Evolutionary conservation across 768 basidiomycete species (phyloP), one percentile per base, ranked within the genome.

Genomic region (Chlorophyllum brunneum): DNA sequence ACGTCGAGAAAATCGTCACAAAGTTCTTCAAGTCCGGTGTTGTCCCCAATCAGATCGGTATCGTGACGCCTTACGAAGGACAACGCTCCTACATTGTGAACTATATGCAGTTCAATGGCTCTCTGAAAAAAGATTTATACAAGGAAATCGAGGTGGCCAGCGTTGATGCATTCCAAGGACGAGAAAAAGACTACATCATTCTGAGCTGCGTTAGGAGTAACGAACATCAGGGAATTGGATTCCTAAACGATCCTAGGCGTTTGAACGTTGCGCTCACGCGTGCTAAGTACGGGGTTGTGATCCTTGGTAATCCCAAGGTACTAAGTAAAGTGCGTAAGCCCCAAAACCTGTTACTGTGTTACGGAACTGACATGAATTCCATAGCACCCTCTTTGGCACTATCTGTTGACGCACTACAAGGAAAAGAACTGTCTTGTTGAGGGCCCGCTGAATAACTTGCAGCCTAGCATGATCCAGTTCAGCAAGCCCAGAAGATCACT

Each of bases 11-110:
- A 80, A 99, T 99, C 58, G 95, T 98, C 36, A 99, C 97, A 51
- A 97, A 98, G 66, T 98, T 98, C 77, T 99, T 99, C 90, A 97
- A 97, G 69, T 92, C 95, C 0, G 97, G 97, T 31, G 97, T 99
- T 24, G 79, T 95, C 31, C 95, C 97, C 9, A 79, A 75, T 50
- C 95, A 99, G 64, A 99, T 99, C 61, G 97, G 97, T 56, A 92
- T 99, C 56, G 93, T 99, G 63, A 99, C 97, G 2, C 97, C 97
- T 0, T 99, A 99, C 68, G 97, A 99, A 67, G 97, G 97, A 22
- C 97, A 99, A 63, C 85, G 97, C 15, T 97, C 95, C 1, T 98
- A 97, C 67, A 88, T 99, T 65, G 95, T 95, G 67, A 95, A 92
- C 68, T 99, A 95, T 68, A 98, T 99, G 97, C 97, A 99, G 73